Conservation (phyloP, 768 basidiomycete genomes). For the Gloeophyllum trabeum region DNA sequence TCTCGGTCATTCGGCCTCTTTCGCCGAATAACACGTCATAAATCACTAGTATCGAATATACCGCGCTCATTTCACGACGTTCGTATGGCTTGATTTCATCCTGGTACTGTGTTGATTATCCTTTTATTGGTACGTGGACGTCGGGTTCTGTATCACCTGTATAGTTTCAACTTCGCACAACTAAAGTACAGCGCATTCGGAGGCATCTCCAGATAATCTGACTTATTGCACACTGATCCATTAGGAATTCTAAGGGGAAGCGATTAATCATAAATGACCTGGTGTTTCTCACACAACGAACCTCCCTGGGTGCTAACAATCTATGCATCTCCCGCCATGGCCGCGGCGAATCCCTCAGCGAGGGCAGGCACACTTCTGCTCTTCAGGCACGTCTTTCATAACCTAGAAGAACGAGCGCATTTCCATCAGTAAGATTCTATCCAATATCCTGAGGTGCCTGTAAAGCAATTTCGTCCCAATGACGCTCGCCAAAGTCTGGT, state of each 20-base stretch:
- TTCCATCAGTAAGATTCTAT: conserved; percentile 14
- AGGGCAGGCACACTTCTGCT: conserved; percentile 33
- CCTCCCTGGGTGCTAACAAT: not conserved
- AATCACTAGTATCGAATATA: no score
- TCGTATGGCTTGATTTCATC: no score
- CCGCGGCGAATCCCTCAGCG: conserved; percentile 10
- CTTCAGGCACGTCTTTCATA: conserved; percentile 37
- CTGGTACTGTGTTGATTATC: no score
- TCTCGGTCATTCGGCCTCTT: no score
- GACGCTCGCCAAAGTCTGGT: not conserved
- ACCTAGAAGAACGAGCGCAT: conserved; percentile 24
- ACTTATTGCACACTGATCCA: not conserved
- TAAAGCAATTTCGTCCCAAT: not conserved
- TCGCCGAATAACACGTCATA: no score
- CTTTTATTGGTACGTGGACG: no score
- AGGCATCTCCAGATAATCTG: no score
- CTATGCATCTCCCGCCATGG: conserved; percentile 1
- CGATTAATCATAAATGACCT: not conserved
- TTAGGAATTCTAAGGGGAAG: not conserved
- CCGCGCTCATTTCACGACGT: no score
- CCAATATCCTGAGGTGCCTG: conserved; percentile 10
- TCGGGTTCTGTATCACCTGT: no score
- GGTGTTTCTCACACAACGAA: not conserved
- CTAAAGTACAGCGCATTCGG: no score
- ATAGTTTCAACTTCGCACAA: no score